These are phyloP conservation scores for Collybia nuda DNA, from an alignment of 768 basidiomycete species.

Conservation along the genomic window DNA sequence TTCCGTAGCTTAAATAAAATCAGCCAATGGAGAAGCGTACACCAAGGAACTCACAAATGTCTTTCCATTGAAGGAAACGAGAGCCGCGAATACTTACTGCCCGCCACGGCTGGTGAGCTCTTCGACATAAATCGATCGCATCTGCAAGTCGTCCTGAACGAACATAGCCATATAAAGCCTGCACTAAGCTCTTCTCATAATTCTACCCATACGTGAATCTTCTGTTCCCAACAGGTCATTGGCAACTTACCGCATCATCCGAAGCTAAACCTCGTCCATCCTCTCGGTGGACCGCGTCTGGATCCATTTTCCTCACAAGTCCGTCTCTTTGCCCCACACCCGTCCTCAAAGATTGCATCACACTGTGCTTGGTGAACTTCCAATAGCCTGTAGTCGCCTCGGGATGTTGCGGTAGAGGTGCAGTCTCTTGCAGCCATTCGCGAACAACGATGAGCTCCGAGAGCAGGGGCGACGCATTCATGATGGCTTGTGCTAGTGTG, in stretches of 20 bases:
- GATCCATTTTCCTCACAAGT: constrained; percentile 72
- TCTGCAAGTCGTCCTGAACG: constrained; percentile 85
- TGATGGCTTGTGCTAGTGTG: constrained; percentile 71
- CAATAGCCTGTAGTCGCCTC: constrained; percentile 83
- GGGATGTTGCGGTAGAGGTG: constrained; percentile 55
- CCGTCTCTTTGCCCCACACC: constrained; percentile 45
- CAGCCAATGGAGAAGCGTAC: too few species aligned
- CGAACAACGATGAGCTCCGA: constrained; percentile 77
- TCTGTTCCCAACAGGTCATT: background rate
- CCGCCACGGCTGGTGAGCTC: constrained; percentile 88
- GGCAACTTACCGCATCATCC: constrained; percentile 72
- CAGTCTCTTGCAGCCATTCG: constrained; percentile 87
- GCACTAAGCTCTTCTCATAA: constrained; percentile 76
- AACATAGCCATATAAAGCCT: constrained; percentile 78
- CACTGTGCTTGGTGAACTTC: constrained; percentile 75
- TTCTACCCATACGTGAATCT: constrained; percentile 40
- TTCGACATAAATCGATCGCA: constrained; percentile 78
- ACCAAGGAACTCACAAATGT: constrained; percentile 51
- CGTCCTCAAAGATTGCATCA: constrained; percentile 63
- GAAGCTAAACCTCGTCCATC: constrained; percentile 60
- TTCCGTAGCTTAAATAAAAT: constrained; percentile 28
- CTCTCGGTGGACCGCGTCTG: constrained; percentile 70
- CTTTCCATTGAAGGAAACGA: constrained; percentile 71
- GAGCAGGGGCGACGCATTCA: constrained; percentile 66
- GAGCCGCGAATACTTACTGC: constrained; percentile 89